Base-by-base conservation (phyloP, 306 rosid species). In the Cercis canadensis region DNA sequence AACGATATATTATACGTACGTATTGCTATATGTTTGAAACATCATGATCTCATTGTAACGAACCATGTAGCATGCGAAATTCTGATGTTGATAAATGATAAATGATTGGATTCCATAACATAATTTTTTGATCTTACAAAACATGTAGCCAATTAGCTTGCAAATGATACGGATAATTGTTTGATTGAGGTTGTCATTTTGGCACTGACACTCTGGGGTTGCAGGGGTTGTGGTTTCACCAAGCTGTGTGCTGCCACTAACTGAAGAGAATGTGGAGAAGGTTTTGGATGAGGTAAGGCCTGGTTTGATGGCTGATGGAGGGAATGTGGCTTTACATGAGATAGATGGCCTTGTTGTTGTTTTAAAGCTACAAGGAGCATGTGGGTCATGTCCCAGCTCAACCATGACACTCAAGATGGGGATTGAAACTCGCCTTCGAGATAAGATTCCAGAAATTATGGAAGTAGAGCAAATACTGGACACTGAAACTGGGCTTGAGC, bases 231-330 rank as follows among this genome's bases (percentile, higher is more conserved):
- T 87, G 76, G 78, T 87, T 58, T 86, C 97, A 69, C 98, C 96
- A 74, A 83, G 65, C 34, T 90, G 98, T 74, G 87, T 69, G 17
- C 83, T 94, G 53, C 97, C 98, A 55, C 77, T 94, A 8, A 90
- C 98, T 4, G 96, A 94, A 87, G 95, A 94, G 69, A 94, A 90
- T 86, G 97, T 94, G 47, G 98, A 94, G 85, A 94, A 65, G 75
- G 96, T 94, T 67, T 80, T 94, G 88, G 98, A 94, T 51, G 96
- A 94, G 80, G 98, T 94, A 37, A 86, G 97, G 78, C 98, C 98
- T 7, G 79, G 95, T 4, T 75, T 94, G 82, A 90, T 90, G 96
- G 96, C 88, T 47, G 98, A 94, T 84, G 98, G 98, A 59, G 98
- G 98, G 67, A 94, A 90, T 80, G 98, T 94, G 77, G 94, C 92